Base-by-base conservation (phyloP, 2,329 filamentous ascomycete genomes). In the Cladorrhinum sp. region DNA sequence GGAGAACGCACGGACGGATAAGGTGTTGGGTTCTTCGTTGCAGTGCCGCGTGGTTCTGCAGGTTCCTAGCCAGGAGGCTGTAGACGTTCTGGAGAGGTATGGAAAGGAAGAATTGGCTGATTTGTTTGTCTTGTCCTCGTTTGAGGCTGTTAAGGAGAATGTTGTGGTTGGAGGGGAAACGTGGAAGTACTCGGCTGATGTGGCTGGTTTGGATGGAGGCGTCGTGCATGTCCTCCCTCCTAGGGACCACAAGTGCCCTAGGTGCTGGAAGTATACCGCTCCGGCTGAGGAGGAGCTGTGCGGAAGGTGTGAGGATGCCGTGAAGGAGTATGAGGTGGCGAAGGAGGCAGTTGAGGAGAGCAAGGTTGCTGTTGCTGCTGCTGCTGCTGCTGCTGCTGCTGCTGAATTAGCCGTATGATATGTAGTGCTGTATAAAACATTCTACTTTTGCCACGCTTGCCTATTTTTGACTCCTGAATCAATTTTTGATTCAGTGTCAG, bases 241-340 rank as follows among this genome's bases (percentile, higher is more conserved):
- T 1, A 72, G 68, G 66, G 69, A 79, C 12, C 76, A 80, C 52
- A 99, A 98, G 74, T 99, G 95, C 73, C 81, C 85, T 0, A 82
- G 95, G 55, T 99, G 95, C 76, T 99, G 95, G 95, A 85, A 89
- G 64, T 96, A 91, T 73, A 81, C 89, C 23, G 87, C 89, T n/a
- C 78, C 82, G n/a, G 75, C 76, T 53, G 81, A 88, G 67, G 85
- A 89, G 18, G 73, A 77, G 42, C 76, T 96, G 18, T 98, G 94
- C 74, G 75, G 74, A 54, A 80, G 92, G 70, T 98, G 94, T 73
- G 85, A 87, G 28, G 82, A 85, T 12, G 84, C 88, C 36, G 82
- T 94, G 16, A 69, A 57, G 39, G 36, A 36, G 23, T 28, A 20
- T 49, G 39, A 57, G 24, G 24, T 23, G 30, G 28, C 30, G 16